Base-by-base conservation (phyloP, 352 stramenopile genomes). In the Stramenopiles sp. region DNA sequence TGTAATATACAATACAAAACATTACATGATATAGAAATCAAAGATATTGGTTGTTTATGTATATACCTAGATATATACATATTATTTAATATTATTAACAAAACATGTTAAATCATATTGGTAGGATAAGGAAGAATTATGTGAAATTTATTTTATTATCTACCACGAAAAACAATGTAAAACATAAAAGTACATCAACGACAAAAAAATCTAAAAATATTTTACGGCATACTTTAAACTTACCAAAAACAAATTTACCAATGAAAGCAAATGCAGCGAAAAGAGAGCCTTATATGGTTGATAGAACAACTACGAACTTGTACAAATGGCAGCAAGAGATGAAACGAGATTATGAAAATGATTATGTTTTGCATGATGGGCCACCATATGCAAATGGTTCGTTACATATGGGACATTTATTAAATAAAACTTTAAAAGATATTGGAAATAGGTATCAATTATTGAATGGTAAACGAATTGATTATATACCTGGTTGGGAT, bases 321-420 rank as follows among this genome's bases (percentile, higher is more conserved):
- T 92, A 93, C 81, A 73, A 82, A 4, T 73, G 81, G 38, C 87
- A 93, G 78, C 79, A 29, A 13, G n/a, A 33, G 80, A n/a, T 20
- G 43, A 27, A 80, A 79, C 74, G 82, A 82, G 63, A 80, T 7
- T 76, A 63, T 29, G 83, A 82, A 0, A 78, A 84, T 65, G 82
- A 85, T 38, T 99, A 97, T 83, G 87, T 97, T 32, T 88, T 99
- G 32, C 96, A 99, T 85, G 95, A 99, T 86, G 96, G 96, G 0
- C 96, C 96, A 33, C 96, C 96, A 7, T 99, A 99, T 84, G 96
- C 96, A 7, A 99, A 99, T 86, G 96, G 96, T 27, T 92, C 94
- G 80, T 85, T 99, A 63, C 96, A 99, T 86, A 98, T 97, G 85
- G 96, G 96, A 32, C 93, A 97, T 83, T 90, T 95, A 78, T 83